Evolutionary conservation across 805 yeast genomes (phyloP).

Genomic region (Hyphopichia homilentoma): DNA sequence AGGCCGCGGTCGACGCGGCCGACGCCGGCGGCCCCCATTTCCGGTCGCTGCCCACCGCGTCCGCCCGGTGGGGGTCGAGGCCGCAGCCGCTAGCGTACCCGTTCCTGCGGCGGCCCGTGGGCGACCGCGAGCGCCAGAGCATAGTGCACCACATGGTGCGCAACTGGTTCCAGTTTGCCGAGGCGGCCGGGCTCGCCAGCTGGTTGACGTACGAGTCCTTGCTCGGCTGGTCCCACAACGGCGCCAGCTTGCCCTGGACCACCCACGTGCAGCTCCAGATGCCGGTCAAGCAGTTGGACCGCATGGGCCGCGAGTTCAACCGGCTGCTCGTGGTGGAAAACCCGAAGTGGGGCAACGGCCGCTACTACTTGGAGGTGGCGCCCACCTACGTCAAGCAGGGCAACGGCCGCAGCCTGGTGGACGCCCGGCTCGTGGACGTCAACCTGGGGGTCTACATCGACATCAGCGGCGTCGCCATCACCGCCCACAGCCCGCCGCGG

Average conservation of each 20-base stretch:
- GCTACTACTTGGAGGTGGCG: conserved; percentile 19
- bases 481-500: conserved; percentile 18
- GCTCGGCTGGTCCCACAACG: conserved; percentile 28
- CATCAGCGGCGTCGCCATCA: conserved; percentile 34
- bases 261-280: conserved; percentile 27
- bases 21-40: conserved; percentile 31
- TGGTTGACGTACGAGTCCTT: conserved; percentile 28
- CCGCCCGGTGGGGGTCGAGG: too few species aligned
- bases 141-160: conserved; percentile 34
- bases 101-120: conserved; percentile 31
- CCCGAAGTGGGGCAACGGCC: conserved; percentile 28
- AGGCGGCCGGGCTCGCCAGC: conserved; percentile 20
- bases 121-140: conserved; percentile 33
- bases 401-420: conserved; percentile 38
- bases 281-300: conserved; percentile 19
- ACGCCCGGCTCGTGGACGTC: conserved; percentile 34
- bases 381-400: conserved; percentile 25
- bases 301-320: conserved; percentile 21
- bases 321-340: conserved; percentile 22
- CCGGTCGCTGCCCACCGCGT: too few species aligned
- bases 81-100: conserved; percentile 30
- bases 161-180: conserved; percentile 35
- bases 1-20: too few species aligned
- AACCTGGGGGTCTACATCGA: conserved; percentile 42
- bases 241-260: conserved; percentile 28